Evolutionary conservation across 2,329 filamentous ascomycete species (phyloP), one percentile per base, ranked within the genome.

Genomic region (Phialophora tarda): DNA sequence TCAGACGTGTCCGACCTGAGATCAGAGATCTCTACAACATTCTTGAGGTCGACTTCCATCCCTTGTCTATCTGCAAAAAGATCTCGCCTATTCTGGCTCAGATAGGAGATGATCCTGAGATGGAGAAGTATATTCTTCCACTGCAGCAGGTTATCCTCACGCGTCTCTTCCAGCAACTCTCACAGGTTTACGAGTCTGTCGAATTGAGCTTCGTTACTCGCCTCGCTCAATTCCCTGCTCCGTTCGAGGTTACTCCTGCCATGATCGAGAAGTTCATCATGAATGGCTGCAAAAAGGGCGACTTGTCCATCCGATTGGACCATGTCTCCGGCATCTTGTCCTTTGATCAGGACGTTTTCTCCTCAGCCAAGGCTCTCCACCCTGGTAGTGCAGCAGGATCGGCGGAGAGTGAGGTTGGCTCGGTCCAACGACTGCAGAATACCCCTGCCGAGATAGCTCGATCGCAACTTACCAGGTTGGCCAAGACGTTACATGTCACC

Each of bases 241-340:
- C 95, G 50, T 98, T 96, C 86, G 91, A 97, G 81, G 93, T 98
- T 72, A 91, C 87, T 70, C 89, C 91, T 62, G 88, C 90, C 72
- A 96, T 92, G 69, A 96, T 99, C 72, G 95, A 99, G 85, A 99
- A 98, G 83, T 99, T 99, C 85, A 98, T 99, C 85, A 99, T 99
- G 95, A 99, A 99, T 80, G 95, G 95, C 71, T 98, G 96, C 87
- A 99, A 99, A 88, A 99, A 99, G 87, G 95, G 95, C 64, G 95
- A 99, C 75, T 86, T 99, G 54, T 91, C 95, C 62, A 96, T 99
- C 74, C 93, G 95, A 69, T 92, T 98, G 81, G 92, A 98, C 77
- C 95, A 99, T 77, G 93, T 93, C 69, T 94, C 93, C 62, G 93
- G 95, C 67, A 91, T 97, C 58, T 87, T 99, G 67, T 97, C 93